Evolutionary conservation across 495 filamentous ascomycete species (phyloP), one percentile per base, ranked within the genome.

Genomic region (Talaromyces liani): DNA sequence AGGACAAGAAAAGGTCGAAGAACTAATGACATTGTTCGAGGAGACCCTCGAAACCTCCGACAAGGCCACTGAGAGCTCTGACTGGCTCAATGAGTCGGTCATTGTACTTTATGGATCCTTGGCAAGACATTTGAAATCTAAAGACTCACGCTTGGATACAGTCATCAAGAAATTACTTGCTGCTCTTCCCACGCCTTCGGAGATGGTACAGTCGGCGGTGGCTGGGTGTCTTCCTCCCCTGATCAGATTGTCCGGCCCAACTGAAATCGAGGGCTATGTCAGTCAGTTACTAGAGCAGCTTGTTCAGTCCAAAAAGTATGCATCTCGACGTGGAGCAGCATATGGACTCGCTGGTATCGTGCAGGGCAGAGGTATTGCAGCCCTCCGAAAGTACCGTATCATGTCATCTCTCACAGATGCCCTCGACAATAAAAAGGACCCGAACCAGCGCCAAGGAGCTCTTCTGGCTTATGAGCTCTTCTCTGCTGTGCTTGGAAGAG

Each of bases 81-180:
- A 98, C 68, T 82, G 88, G 49, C 89, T 98, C 66, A 97, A 96
- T 68, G 94, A 98, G 76, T 94, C 94, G 4, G 92, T 98, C 27
- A 91, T 98, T 65, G 92, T 98, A 62, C 87, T 98, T 65, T 98
- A 98, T 68, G 94, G 94, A 68, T 92, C 94, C 34, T 76, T 98
- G 14, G 94, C 92, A 12, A 83, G 90, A 29, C 94, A 98, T 79
- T 78, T 98, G 49, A 87, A 88, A 64, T 77, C 86, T 2, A 91
- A 92, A 6, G 94, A 98, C 70, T 75, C 84, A 60, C 91, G 94
- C 63, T 82, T 98, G 49, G 91, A 91, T 7, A 85, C 87, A 10
- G 93, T 97, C 56, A 85, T 98, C 33, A 86, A 91, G 64, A 85
- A 91, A 62, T 79, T 98, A 18, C 82, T 98, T 36, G 85, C 83